phyloP scores from a whole-genome alignment of 2,329 filamentous ascomycete genomes.

The Trichoderma simmonsii region DNA sequence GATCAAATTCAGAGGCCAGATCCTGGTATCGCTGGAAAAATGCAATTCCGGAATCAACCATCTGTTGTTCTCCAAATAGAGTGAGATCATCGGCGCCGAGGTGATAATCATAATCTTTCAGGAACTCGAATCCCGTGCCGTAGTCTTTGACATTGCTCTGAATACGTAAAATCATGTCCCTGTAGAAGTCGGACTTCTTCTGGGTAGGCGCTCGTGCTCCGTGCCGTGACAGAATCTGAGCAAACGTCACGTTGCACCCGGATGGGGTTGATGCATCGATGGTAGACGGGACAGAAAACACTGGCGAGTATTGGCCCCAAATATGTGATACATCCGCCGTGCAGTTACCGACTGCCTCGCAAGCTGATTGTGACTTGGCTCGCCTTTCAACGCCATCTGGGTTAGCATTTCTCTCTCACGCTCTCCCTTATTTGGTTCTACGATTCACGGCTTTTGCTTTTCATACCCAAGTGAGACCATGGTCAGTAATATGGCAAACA shows the following conservation, averaged over 20 bases:
- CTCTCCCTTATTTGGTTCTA: background rate
- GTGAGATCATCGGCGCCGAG: conserved; percentile 70
- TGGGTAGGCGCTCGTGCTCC: conserved; percentile 78
- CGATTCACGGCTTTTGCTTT: background rate
- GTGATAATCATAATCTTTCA: conserved; percentile 67
- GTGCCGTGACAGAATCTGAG: conserved; percentile 77
- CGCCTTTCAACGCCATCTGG: background rate
- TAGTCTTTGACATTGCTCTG: conserved; percentile 57
- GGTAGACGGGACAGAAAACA: conserved; percentile 69
- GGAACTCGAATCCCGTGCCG: conserved; percentile 62
- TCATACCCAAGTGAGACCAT: conserved; percentile 23
- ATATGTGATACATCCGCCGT: conserved; percentile 57
- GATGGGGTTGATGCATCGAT: conserved; percentile 59
- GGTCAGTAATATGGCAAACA: conserved; percentile 21
- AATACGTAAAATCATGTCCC: conserved; percentile 61
- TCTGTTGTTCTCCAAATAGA: conserved; percentile 61
- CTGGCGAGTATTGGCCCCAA: conserved; percentile 89
- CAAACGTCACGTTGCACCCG: conserved; percentile 75
- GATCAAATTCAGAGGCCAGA: conserved; percentile 56
- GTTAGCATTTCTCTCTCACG: background rate
- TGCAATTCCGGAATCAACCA: conserved; percentile 70
- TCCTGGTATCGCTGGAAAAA: conserved; percentile 71
- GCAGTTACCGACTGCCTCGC: conserved; percentile 43
- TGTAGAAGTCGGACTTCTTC: conserved; percentile 64
- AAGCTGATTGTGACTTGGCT: conserved; percentile 18